These are phyloP conservation scores for Ceratocystis albifundus DNA, from an alignment of 2,329 filamentous ascomycete species.

Conservation along the genomic window DNA sequence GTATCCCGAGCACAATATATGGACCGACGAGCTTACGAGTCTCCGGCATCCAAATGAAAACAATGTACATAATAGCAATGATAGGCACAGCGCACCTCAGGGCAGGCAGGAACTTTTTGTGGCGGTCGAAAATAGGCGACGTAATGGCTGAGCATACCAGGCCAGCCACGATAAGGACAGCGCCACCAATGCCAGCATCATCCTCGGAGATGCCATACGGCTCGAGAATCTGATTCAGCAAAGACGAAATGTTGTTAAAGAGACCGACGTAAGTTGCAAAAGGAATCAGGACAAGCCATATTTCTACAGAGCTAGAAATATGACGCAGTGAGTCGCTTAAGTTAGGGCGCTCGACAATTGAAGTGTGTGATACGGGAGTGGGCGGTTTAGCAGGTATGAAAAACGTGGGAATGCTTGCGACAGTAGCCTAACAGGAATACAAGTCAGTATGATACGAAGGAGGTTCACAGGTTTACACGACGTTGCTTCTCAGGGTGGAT, in stretches of 20 bases:
- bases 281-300: slow-evolving; percentile 71
- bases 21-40: slow-evolving; percentile 51
- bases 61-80: slow-evolving; percentile 60
- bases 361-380: slow-evolving; percentile 61
- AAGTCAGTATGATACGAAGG: not conserved
- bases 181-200: slow-evolving; percentile 80
- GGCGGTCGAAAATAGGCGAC: slow-evolving; percentile 73
- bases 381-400: slow-evolving; percentile 69
- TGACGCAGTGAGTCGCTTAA: slow-evolving; percentile 42
- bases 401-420: slow-evolving; percentile 61
- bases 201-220: slow-evolving; percentile 78
- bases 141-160: slow-evolving; percentile 64
- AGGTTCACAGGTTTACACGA: not conserved
- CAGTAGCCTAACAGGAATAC: slow-evolving; percentile 39
- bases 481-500: not conserved
- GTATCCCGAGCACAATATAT: slow-evolving; percentile 60
- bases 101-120: slow-evolving; percentile 62
- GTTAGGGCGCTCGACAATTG: slow-evolving; percentile 44
- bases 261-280: slow-evolving; percentile 77
- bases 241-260: slow-evolving; percentile 83
- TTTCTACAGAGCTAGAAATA: slow-evolving; percentile 50
- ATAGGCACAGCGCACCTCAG: slow-evolving; percentile 66
- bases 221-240: slow-evolving; percentile 79
- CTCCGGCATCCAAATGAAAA: slow-evolving; percentile 64
- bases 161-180: slow-evolving; percentile 77